Conservation (phyloP, 2,329 filamentous ascomycete species). For the Pyrenophora teres region DNA sequence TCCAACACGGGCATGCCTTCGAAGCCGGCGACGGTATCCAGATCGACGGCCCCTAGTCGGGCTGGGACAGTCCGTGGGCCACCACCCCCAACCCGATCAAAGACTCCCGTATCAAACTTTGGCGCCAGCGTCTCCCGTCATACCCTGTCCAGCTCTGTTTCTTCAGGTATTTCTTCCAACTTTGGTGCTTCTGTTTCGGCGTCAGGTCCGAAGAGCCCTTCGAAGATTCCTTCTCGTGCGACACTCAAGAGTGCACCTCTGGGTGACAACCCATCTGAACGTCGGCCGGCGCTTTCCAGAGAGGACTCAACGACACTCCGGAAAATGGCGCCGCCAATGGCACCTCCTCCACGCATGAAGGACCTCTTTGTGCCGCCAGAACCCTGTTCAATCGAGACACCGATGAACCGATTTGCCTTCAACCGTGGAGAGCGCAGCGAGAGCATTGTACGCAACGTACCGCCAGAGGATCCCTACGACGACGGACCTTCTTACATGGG, state of each 20-base stretch:
- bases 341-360: constrained; percentile 87
- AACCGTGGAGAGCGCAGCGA: constrained; percentile 56
- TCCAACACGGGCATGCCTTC: constrained; percentile 51
- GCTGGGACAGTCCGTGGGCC: constrained; percentile 50
- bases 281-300: constrained; percentile 48
- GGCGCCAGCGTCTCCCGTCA: constrained; percentile 44
- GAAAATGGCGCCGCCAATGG: constrained; percentile 54
- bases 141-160: constrained; percentile 45
- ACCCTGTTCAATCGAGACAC: constrained; percentile 50
- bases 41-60: constrained; percentile 38
- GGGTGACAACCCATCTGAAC: constrained; percentile 58
- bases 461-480: constrained; percentile 85
- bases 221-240: constrained; percentile 70
- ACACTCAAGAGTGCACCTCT: constrained; percentile 69
- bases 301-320: constrained; percentile 39
- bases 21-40: constrained; percentile 37
- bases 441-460: constrained; percentile 64
- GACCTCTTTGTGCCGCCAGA: constrained; percentile 68
- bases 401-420: constrained; percentile 44
- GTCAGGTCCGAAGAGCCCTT: constrained; percentile 58
- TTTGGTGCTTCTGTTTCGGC: constrained; percentile 41
- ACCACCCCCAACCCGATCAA: constrained; percentile 49
- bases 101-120: constrained; percentile 49
- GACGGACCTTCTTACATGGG: constrained; percentile 50
- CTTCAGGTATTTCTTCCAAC: constrained; percentile 28